Evolutionary conservation across 805 yeast species (phyloP).

Genomic region (Candida hungchunana): DNA sequence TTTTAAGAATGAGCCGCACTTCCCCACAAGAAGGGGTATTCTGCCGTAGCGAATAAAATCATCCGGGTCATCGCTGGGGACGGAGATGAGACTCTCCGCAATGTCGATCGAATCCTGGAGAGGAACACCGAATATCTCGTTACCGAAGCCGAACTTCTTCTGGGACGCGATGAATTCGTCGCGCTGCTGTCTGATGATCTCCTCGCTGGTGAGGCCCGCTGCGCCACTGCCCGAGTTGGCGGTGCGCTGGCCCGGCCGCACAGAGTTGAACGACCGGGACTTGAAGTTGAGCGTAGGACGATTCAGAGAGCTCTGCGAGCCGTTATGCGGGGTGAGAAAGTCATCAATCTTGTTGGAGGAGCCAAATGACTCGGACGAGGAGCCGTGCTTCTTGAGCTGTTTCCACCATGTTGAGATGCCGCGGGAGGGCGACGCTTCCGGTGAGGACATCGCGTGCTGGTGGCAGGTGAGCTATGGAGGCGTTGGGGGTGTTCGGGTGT

Average conservation of each 20-base stretch:
- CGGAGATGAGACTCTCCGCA: slow-evolving; percentile 74
- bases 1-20: slow-evolving; percentile 85
- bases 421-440: slow-evolving; percentile 30
- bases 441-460: too few species aligned
- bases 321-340: slow-evolving; percentile 13
- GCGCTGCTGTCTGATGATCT: slow-evolving; percentile 31
- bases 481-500: too few species aligned
- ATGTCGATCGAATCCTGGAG: slow-evolving; percentile 63
- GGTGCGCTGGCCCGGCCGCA: slow-evolving; percentile 12
- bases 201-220: slow-evolving; percentile 13
- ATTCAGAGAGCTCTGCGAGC: slow-evolving; percentile 11
- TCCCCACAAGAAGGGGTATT: slow-evolving; percentile 92
- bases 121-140: slow-evolving; percentile 74
- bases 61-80: slow-evolving; percentile 51
- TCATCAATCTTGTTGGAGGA: slow-evolving; percentile 15
- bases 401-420: slow-evolving; percentile 39
- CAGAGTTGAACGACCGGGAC: slow-evolving; percentile 31
- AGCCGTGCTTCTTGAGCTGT: slow-evolving; percentile 30
- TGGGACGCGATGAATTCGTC: slow-evolving; percentile 34
- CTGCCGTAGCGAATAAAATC: slow-evolving; percentile 76
- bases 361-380: slow-evolving; percentile 22
- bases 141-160: slow-evolving; percentile 34
- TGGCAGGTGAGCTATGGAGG: too few species aligned
- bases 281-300: slow-evolving; percentile 33
- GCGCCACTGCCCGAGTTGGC: slow-evolving; percentile 2